Base-by-base conservation (phyloP, 2,329 filamentous ascomycete species). In the Sarocladiaceae sp. region DNA sequence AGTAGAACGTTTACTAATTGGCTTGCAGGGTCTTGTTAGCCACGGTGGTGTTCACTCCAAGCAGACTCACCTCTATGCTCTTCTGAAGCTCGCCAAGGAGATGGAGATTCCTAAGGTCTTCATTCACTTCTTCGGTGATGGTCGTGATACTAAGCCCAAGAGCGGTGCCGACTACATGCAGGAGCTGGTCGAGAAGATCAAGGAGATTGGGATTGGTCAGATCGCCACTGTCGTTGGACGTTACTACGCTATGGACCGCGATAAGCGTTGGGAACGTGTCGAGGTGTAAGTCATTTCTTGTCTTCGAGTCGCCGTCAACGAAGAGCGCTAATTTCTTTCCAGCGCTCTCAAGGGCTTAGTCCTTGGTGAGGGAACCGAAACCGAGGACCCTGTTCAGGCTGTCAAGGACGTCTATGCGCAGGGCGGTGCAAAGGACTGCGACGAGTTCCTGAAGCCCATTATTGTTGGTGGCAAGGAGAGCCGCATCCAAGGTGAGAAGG, bases 171-270 rank as follows among this genome's bases (percentile, higher is more conserved):
- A 80, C 47, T 96, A 96, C 73, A 85, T 99, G 83, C 78, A 96
- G 72, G 83, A 92, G 68, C 80, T 99, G 31, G 72, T 97, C 55
- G 83, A 88, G 54, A 88, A 85, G 61, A 83, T 82, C 58, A 84
- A 94, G 73, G 90, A 97, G 70, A 81, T 96, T 59, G 92, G 90
- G 40, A 73, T 87, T 57, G 94, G 93, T 59, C 81, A 97, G 72
- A 82, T 99, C 58, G 93, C 90, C 28, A 97, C 94, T 33, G 82
- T 97, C 46, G 93, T 97, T 55, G 94, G 94, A 55, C 86, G 93
- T 61, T 99, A 97, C 84, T 99, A 89, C 71, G 90, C 91, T 72
- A 99, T 99, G 94, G 94, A 99, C 78, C 92, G 94, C 61, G 94
- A 99, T 72, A 97, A 97, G 90, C 85, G 94, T 70, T 99, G 94